Conservation (phyloP, 352 stramenopile species). For the Peronospora farinosa region DNA sequence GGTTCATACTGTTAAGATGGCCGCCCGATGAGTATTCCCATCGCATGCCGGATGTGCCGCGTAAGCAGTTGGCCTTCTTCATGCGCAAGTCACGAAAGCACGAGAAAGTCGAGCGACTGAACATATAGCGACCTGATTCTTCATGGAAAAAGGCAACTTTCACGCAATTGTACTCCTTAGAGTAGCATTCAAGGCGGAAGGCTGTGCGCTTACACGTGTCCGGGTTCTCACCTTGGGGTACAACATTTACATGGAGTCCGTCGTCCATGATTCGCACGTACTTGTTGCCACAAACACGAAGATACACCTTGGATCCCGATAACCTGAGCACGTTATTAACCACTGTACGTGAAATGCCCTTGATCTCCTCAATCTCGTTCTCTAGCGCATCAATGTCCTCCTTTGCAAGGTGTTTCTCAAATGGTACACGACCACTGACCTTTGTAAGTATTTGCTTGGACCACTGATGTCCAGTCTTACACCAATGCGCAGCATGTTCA, state of each 20-base stretch:
- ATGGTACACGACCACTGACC: slow-evolving; percentile 47
- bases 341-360: slow-evolving; percentile 45
- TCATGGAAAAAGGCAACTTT: slow-evolving; percentile 72
- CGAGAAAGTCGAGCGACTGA: slow-evolving; percentile 63
- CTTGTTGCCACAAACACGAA: slow-evolving; percentile 56
- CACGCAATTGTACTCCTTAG: slow-evolving; percentile 74
- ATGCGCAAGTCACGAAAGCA: slow-evolving; percentile 71
- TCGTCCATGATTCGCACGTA: slow-evolving; percentile 46
- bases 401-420: slow-evolving; percentile 49
- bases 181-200: slow-evolving; percentile 57
- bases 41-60: slow-evolving; percentile 49
- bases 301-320: slow-evolving; percentile 41
- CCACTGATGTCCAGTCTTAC: slow-evolving; percentile 72
- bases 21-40: slow-evolving; percentile 66
- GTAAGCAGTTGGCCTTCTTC: slow-evolving; percentile 57
- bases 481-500: slow-evolving; percentile 76
- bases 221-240: slow-evolving; percentile 32
- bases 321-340: slow-evolving; percentile 58
- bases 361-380: slow-evolving; percentile 59
- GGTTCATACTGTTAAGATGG: slow-evolving; percentile 75
- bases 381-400: slow-evolving; percentile 63
- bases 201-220: slow-evolving; percentile 36
- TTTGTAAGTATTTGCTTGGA: slow-evolving; percentile 62
- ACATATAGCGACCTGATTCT: slow-evolving; percentile 56
- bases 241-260: slow-evolving; percentile 40